Base-by-base conservation (phyloP, 192 early-diverging fungal species). In the Chytriomyces sp. region DNA sequence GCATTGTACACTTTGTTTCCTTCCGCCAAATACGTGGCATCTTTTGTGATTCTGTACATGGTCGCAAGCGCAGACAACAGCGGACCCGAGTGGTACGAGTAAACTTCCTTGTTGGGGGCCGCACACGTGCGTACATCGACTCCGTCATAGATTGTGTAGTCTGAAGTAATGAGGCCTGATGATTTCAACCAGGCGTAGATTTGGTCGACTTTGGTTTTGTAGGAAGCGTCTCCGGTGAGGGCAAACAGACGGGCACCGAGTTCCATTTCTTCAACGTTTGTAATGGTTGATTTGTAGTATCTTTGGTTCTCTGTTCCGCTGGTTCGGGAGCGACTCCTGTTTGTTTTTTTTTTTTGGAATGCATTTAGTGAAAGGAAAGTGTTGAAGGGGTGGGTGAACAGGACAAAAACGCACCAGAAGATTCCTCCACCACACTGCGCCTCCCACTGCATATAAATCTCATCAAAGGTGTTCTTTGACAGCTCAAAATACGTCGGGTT, bases 71-170 rank as follows among this genome's bases (percentile, higher is more conserved):
- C 78, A 44, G 46, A 8, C 9, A 79, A 57, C 9, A 79, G 47
- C 7, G 28, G 64, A 10, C 70, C 78, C 20, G 69, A 26, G 20
- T 79, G 78, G 78, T 79, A 79, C 20, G 53, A 57, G 53, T 57
- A 57, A 20, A 57, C 53, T 13, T 57, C 53, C 53, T 57, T 13
- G 20, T 57, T 57, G 53, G 20, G 13, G 1, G 2, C 53, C 13
- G 53, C 20, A 57, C 53, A 57, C 1, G 2, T 20, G 13, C 16
- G 13, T 2, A 57, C 53, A 20, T 20, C 20, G 13, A 75, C 47
- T 10, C 73, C 73, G 50, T 75, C 73, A 65, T 75, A 63, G 16
- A 75, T 45, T 8, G 48, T 45, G 46, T 73, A 73, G 28, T 60
- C 45, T 9, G n/a, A 9, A 20, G 50, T 16, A 44, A 73, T 61